Conservation (phyloP, 73 alveolate species). For the Paramecium caudatum region DNA sequence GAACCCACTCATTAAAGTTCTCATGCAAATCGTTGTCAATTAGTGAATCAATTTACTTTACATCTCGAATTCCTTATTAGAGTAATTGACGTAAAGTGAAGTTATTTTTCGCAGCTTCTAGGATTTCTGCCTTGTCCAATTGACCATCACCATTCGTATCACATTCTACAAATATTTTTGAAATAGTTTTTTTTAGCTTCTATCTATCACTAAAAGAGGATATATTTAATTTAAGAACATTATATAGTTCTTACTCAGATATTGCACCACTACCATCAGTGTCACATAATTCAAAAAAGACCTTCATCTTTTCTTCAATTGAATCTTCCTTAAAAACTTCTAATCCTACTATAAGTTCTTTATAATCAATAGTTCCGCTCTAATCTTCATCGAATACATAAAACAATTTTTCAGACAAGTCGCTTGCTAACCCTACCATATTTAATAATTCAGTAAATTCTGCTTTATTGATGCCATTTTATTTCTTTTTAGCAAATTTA, state of each 20-base stretch:
- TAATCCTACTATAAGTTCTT: conserved; percentile 86
- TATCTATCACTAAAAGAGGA: conserved; percentile 81
- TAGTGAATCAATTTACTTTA: conserved; percentile 81
- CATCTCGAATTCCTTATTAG: conserved; percentile 80
- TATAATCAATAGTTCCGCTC: conserved; percentile 91
- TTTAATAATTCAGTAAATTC: conserved; percentile 75
- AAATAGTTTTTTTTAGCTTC: conserved; percentile 79
- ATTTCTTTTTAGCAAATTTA: conserved; percentile 74
- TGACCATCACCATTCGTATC: conserved; percentile 91
- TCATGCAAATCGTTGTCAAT: conserved; percentile 85
- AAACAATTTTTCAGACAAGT: conserved; percentile 75
- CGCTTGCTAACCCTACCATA: conserved; percentile 75
- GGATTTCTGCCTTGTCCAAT: conserved; percentile 81
- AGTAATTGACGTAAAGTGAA: conserved; percentile 76
- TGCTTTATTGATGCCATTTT: conserved; percentile 66
- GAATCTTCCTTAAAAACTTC: conserved; percentile 88
- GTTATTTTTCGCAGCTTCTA: conserved; percentile 81
- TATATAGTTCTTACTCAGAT: conserved; percentile 84
- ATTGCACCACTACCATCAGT: conserved; percentile 87
- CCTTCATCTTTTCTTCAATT: conserved; percentile 86
- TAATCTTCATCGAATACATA: conserved; percentile 91
- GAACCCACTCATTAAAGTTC: conserved; percentile 76
- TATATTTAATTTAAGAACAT: conserved; percentile 82
- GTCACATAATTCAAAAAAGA: conserved; percentile 91
- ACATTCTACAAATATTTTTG: conserved; percentile 81